Evolutionary conservation across 2,329 filamentous ascomycete genomes (phyloP), one percentile per base, ranked within the genome.

Genomic region (Ceratocystis colombiana): DNA sequence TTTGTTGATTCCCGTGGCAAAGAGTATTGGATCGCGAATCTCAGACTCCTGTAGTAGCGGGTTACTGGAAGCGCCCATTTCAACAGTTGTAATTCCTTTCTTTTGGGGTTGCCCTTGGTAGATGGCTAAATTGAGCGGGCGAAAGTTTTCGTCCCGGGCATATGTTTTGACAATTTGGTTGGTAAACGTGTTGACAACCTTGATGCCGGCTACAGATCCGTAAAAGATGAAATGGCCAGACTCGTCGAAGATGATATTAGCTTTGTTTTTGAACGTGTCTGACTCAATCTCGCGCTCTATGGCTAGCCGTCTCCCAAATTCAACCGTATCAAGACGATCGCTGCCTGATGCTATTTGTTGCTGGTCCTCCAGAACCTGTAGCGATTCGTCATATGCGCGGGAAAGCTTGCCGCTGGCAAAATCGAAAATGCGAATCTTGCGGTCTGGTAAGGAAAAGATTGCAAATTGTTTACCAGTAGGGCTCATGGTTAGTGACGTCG

Each of bases 91-190:
- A 17, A 97, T 79, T 12, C 88, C 89, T 75, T 97, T 97, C 77
- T 93, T 95, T 74, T 96, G 89, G 0, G 94, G 94, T 70, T 93
- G 89, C 59, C 94, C 95, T 78, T 99, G 95, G 74, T 99, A 99
- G 5, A 99, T 77, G 20, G 88, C 84, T 12, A 99, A 78, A 73
- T 92, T 89, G 66, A 97, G 79, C 0, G 90, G 84, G 30, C 94
- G 86, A 71, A 96, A 87, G 53, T 88, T 86, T 73, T 99, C 94
- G 62, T 97, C 93, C 71, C 87, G 88, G 57, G 89, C 94, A 75
- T 93, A 97, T 1, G 94, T 83, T 73, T 91, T 92, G 69, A 96
- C 88, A 1, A 96, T 86, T 68, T 90, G 85, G 76, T 99, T 97
- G 17, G 94, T 96, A 72, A 92, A 87, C 0, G 90, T 96, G 77